Percentiles rank a stretch among this genome's conserved stretches.
phyloP scores from a whole-genome alignment of 768 basidiomycete species.

The Agaricus bisporus region DNA sequence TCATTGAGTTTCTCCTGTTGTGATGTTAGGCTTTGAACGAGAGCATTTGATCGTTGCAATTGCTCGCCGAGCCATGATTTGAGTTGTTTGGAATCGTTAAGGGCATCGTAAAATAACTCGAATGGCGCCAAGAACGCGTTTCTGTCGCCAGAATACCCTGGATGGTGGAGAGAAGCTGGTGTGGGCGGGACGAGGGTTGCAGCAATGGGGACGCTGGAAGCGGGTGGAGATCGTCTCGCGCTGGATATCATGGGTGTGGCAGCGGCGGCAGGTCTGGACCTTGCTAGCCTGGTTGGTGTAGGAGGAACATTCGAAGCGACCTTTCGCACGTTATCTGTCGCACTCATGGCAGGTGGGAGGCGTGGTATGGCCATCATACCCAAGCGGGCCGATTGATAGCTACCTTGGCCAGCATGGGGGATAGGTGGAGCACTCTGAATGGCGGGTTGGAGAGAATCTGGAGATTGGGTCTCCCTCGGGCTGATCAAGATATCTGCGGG shows the following conservation, averaged over 20 bases:
- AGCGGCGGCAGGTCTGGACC: slow-evolving; percentile 30
- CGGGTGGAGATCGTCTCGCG: slow-evolving; percentile 44
- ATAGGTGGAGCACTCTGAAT: slow-evolving; percentile 77
- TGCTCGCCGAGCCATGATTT: slow-evolving; percentile 75
- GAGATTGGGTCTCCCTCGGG: slow-evolving; percentile 49
- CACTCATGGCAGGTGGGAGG: slow-evolving; percentile 43
- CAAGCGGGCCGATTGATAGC: slow-evolving; percentile 38
- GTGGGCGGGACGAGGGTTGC: slow-evolving; percentile 62
- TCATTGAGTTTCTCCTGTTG: slow-evolving; percentile 62
- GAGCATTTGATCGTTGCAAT: slow-evolving; percentile 52
- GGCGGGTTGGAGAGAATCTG: slow-evolving; percentile 54
- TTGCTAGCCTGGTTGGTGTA: slow-evolving; percentile 58
- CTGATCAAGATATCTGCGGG: slow-evolving; percentile 78
- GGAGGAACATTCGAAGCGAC: slow-evolving; percentile 63
- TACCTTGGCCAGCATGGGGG: slow-evolving; percentile 40
- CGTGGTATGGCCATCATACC: slow-evolving; percentile 73
- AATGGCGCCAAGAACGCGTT: slow-evolving; percentile 79
- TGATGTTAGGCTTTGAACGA: slow-evolving; percentile 46
- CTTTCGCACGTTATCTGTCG: slow-evolving; percentile 38
- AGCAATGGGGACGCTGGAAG: slow-evolving; percentile 63
- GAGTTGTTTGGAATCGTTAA: slow-evolving; percentile 74
- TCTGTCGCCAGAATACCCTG: slow-evolving; percentile 58
- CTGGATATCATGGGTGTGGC: slow-evolving; percentile 22
- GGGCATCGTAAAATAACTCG: slow-evolving; percentile 78
- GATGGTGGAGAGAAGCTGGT: slow-evolving; percentile 57